Percentiles rank a stretch among this genome's conserved stretches.
phyloP scores from a whole-genome alignment of 106 monocot species.

The Triglochin maritima region DNA sequence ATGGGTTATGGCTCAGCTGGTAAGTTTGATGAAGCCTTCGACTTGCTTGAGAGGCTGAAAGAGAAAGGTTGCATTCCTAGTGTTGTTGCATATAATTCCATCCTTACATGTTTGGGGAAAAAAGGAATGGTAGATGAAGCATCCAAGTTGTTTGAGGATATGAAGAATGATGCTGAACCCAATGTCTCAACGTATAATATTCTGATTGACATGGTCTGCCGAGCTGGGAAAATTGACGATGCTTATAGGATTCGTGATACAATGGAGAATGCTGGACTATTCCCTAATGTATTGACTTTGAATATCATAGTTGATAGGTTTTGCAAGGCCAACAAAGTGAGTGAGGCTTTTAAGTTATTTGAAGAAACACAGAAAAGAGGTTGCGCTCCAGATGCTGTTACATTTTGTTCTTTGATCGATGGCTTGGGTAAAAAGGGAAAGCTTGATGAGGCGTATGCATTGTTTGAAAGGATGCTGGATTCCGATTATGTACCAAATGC shows the following conservation, averaged over 20 bases:
- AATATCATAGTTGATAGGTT: slow-evolving; percentile 92
- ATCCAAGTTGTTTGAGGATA: slow-evolving; percentile 64
- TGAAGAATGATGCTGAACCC: slow-evolving; percentile 92
- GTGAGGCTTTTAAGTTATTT: slow-evolving; percentile 65
- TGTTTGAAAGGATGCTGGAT: slow-evolving; percentile 94
- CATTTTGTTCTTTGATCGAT: slow-evolving; percentile 91
- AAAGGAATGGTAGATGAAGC: slow-evolving; percentile 68
- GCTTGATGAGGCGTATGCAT: slow-evolving; percentile 76
- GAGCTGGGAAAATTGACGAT: slow-evolving; percentile 47
- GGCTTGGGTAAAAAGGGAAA: slow-evolving; percentile 75
- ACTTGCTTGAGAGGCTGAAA: slow-evolving; percentile 63
- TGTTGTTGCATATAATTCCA: slow-evolving; percentile 90
- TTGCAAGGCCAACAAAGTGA: slow-evolving; percentile 65
- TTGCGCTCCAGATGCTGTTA: slow-evolving; percentile 50
- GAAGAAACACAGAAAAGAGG: slow-evolving; percentile 49
- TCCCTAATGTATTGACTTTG: slow-evolving; percentile 74
- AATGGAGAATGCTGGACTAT: slow-evolving; percentile 70
- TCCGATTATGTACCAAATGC: slow-evolving; percentile 63
- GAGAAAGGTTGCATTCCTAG: slow-evolving; percentile 97
- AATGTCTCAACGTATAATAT: slow-evolving; percentile 80
- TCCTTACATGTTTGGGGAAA: slow-evolving; percentile 87
- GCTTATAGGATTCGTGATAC: slow-evolving; percentile 47
- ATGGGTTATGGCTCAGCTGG: slow-evolving; percentile 93
- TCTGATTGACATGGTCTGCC: slow-evolving; percentile 70
- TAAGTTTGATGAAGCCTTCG: slow-evolving; percentile 66